phyloP scores from a whole-genome alignment of 2,329 filamentous ascomycete genomes.

The Sclerotinia nivalis region DNA sequence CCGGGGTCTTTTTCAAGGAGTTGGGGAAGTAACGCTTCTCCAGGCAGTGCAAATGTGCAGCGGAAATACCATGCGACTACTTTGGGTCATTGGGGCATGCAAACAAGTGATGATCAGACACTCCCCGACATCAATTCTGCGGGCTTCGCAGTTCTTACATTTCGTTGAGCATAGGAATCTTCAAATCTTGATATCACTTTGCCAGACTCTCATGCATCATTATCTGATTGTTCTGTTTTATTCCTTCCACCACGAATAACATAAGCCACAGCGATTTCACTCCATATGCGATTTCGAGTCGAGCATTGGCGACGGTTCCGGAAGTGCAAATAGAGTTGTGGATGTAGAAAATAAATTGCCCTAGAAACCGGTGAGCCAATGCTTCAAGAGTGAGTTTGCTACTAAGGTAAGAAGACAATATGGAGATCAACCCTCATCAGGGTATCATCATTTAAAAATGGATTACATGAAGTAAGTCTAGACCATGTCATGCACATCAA shows the following conservation, averaged over 20 bases:
- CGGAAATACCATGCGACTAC: slow-evolving; percentile 8
- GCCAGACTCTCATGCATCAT: background rate
- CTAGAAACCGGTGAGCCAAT: background rate
- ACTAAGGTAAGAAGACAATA: background rate
- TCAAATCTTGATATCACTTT: slow-evolving; percentile 16
- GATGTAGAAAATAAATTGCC: background rate
- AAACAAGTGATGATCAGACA: slow-evolving; percentile 18
- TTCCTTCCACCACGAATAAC: background rate
- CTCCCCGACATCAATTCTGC: slow-evolving; percentile 5
- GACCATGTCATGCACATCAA: background rate
- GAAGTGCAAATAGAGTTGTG: background rate
- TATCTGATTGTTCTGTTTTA: background rate
- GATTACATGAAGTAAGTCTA: background rate
- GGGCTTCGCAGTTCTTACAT: slow-evolving; percentile 10
- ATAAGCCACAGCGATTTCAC: background rate
- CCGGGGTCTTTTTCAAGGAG: background rate
- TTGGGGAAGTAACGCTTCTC: background rate
- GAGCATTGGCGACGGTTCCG: background rate
- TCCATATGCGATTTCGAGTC: background rate
- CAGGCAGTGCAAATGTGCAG: background rate
- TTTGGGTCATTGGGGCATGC: slow-evolving; percentile 6
- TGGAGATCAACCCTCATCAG: background rate
- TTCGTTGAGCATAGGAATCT: slow-evolving; percentile 16
- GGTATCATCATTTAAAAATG: background rate
- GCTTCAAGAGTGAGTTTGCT: background rate